Base-by-base conservation (phyloP, 1,284 basidiomycete species). In the Malassezia furfur region DNA sequence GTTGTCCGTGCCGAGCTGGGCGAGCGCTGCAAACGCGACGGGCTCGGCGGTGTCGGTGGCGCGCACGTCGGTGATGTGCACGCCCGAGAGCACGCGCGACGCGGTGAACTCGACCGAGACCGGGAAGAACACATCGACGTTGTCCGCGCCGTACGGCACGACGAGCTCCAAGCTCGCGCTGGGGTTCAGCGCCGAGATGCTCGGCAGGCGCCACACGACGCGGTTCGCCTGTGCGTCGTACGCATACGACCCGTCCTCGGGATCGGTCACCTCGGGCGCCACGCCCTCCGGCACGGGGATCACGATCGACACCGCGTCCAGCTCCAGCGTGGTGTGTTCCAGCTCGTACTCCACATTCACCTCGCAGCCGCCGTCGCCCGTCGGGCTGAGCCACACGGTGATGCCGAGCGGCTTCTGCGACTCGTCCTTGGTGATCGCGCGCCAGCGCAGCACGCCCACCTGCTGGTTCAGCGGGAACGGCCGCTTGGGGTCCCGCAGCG, bases 261-360 rank as follows among this genome's bases (percentile, higher is more conserved):
- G 83, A 3, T 85, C 82, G 2, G 77, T 73, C 38, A 96, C 85
- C 6, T 85, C 85, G 1, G 67, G 63, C 15, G 58, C 88, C 2
- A 87, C 86, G 46, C 87, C 87, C 48, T 83, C 77, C 82, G 91
- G 90, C 46, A 96, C 82, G 25, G 93, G 91, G 64, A 96, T 91
- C 50, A 86, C 85, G 61, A 96, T 88, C 65, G 85, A 81, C 32
- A 93, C 82, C 70, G 94, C 88, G 70, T 87, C 83, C 3, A 96
- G 79, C 62, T 85, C 54, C 36, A 72, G 45, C 3, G 60, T 50
- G 10, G 59, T 55, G 58, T 89, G 86, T 74, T 93, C 89, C 45
- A 96, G 85, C 75, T 96, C 91, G 75, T 94, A 98, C 76, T 96
- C 93, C 67, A 96, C 88, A 74, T 87, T 93, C 54, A 96, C 88